phyloP scores from a whole-genome alignment of 129 eudicot genomes.

The Deinandra increscens region DNA sequence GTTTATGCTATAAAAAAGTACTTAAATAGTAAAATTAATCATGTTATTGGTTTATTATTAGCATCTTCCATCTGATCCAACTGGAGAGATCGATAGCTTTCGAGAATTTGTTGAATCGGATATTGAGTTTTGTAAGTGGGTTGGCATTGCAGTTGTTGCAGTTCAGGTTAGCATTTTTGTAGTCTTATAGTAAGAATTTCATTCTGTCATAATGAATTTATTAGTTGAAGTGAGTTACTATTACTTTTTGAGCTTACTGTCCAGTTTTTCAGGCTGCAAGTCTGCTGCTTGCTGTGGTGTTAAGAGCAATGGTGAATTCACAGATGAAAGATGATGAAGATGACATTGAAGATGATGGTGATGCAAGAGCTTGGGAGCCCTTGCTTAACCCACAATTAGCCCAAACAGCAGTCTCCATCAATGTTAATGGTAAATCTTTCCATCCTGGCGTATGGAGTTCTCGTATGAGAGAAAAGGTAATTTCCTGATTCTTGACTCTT shows the following conservation, averaged over 20 bases:
- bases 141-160: slow-evolving; percentile 53
- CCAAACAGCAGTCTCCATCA: slow-evolving; percentile 48
- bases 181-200: background rate
- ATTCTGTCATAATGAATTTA: background rate
- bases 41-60: slow-evolving; percentile 15
- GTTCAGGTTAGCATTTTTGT: slow-evolving; percentile 50
- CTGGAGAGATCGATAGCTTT: slow-evolving; percentile 62
- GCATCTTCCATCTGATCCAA: slow-evolving; percentile 77
- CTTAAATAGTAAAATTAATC: slow-evolving; percentile 13
- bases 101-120: slow-evolving; percentile 55
- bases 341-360: slow-evolving; percentile 55
- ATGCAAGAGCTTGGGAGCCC: slow-evolving; percentile 51
- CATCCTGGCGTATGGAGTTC: slow-evolving; percentile 64
- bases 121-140: slow-evolving; percentile 62
- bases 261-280: slow-evolving; percentile 50
- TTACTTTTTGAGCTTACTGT: background rate
- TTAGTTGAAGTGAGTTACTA: background rate
- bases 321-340: slow-evolving; percentile 28
- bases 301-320: slow-evolving; percentile 55
- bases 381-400: slow-evolving; percentile 43
- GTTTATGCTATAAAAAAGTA: background rate
- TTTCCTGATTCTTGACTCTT: too few relatives aligned
- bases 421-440: slow-evolving; percentile 43
- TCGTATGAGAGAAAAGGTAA: slow-evolving; percentile 79
- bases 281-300: slow-evolving; percentile 49